phyloP scores from a whole-genome alignment of 805 yeast species.

The Candida verbasci region DNA sequence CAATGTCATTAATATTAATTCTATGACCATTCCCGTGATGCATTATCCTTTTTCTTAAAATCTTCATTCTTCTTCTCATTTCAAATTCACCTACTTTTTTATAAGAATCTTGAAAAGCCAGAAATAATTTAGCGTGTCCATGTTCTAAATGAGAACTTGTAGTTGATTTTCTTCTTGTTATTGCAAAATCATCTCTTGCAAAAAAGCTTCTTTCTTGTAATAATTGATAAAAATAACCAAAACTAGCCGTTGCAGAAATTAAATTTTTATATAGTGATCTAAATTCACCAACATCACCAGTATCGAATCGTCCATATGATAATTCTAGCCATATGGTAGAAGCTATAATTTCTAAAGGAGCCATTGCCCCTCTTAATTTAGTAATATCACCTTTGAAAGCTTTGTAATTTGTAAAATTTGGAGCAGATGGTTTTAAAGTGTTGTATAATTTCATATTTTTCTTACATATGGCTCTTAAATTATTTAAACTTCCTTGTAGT shows the following conservation, averaged over 20 bases:
- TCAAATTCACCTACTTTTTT: constrained; percentile 27
- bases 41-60: constrained; percentile 15
- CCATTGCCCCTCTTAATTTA: constrained; percentile 13
- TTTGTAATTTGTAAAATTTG: constrained; percentile 19
- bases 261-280: constrained; percentile 20
- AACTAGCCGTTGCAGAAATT: constrained; percentile 19
- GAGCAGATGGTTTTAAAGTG: constrained; percentile 23
- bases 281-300: constrained; percentile 22
- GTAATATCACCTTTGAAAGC: constrained; percentile 16
- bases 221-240: constrained; percentile 23
- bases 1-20: constrained; percentile 20
- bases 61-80: constrained; percentile 14
- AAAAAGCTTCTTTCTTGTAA: constrained; percentile 23
- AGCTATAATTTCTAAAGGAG: constrained; percentile 18
- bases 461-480: constrained; percentile 12
- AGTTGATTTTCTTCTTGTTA: constrained; percentile 11
- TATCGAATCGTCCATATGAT: constrained; percentile 23
- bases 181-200: constrained; percentile 13
- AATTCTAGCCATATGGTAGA: constrained; percentile 18
- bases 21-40: constrained; percentile 11
- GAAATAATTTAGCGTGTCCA: constrained; percentile 20
- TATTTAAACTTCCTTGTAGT: constrained; percentile 11
- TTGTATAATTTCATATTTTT: constrained; percentile 19
- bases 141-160: constrained; percentile 8
- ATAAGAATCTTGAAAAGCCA: constrained; percentile 24